Evolutionary conservation across 352 stramenopile species (phyloP), one percentile per base, ranked within the genome.

Genomic region (Phytophthora citrophthora): DNA sequence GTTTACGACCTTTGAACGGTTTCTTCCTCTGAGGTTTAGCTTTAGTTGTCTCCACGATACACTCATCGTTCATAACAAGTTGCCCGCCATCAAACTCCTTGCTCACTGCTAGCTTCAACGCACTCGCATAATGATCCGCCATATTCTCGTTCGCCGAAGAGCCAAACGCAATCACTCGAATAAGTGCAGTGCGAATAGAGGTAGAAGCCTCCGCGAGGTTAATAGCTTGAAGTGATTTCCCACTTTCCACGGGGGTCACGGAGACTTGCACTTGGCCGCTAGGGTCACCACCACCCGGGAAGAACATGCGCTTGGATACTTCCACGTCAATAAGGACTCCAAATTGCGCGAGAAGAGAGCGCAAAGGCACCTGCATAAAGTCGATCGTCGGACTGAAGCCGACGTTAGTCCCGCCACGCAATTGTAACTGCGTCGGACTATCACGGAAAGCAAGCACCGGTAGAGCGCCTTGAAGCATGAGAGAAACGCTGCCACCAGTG

Each of bases 401-500:
- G 1, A 84, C 78, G 58, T 93, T 76, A 0, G 83, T 93, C 1
- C 83, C 83, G 11, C 81, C 83, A 23, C 70, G 49, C 10, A 93
- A 62, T 2, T 31, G 58, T 36, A 91, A 56, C 13, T 64, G 60
- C 9, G 68, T 75, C 0, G 64, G 45, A 0, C 40, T 45, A 1
- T 40, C 43, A 38, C 75, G 64, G 43, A 85, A 88, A 2, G 80
- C 44, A 43, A 88, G 59, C 3, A 81, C 68, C 0, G 84, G 81
- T 7, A 91, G 45, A 12, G 69, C 74, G 36, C 84, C 80, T 54
- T 93, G 84, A 23, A 91, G 68, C 78, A 91, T 90, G 8, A 93
- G 54, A 7, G 80, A 80, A 5, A 90, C 57, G 44, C 76, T 89
- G 4, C 84, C 80, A 23, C 79, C 77, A 1, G 79, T 90, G 16